Percentiles rank a stretch among this genome's conserved stretches.
Evolutionary conservation across 2,329 filamentous ascomycete genomes (phyloP).

Genomic region (Colletotrichum liriopes): DNA sequence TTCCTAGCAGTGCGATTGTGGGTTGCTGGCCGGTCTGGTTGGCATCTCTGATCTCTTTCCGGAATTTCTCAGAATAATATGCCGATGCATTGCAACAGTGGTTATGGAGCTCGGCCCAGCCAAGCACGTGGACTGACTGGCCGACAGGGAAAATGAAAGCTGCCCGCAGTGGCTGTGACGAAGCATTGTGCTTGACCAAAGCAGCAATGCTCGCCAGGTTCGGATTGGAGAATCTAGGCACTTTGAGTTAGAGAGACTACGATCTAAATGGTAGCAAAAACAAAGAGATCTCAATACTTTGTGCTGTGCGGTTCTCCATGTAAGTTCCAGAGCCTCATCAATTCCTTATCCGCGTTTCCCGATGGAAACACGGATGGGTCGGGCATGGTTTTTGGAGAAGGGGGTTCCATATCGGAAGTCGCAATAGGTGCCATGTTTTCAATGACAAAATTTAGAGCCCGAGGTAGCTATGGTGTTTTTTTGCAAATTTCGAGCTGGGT

Average conservation of each 20-base stretch:
- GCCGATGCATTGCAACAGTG: not conserved
- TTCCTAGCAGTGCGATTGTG: conserved; percentile 26
- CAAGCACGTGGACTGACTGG: conserved; percentile 11
- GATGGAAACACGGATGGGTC: conserved; percentile 29
- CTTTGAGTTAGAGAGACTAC: not conserved
- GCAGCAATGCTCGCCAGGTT: conserved; percentile 22
- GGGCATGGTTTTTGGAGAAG: not conserved
- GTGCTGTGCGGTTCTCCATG: conserved; percentile 33
- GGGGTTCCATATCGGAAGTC: conserved; percentile 9
- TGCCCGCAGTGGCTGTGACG: conserved; percentile 8
- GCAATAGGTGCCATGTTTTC: conserved; percentile 36
- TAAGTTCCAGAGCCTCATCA: conserved; percentile 20
- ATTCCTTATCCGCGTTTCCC: conserved; percentile 12
- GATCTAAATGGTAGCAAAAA: rapidly evolving
- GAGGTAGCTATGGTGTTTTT: not conserved
- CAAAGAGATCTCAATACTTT: not conserved
- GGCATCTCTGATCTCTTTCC: not conserved
- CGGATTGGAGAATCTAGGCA: conserved; percentile 17
- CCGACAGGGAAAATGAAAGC: conserved; percentile 26
- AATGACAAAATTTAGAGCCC: not conserved
- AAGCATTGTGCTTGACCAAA: conserved; percentile 28
- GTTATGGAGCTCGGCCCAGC: conserved; percentile 4
- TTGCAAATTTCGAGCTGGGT: not conserved
- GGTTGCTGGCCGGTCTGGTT: conserved; percentile 15
- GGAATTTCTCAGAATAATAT: conserved; percentile 4